Conservation (phyloP, 306 rosid genomes). For the Luffa aegyptiaca region DNA sequence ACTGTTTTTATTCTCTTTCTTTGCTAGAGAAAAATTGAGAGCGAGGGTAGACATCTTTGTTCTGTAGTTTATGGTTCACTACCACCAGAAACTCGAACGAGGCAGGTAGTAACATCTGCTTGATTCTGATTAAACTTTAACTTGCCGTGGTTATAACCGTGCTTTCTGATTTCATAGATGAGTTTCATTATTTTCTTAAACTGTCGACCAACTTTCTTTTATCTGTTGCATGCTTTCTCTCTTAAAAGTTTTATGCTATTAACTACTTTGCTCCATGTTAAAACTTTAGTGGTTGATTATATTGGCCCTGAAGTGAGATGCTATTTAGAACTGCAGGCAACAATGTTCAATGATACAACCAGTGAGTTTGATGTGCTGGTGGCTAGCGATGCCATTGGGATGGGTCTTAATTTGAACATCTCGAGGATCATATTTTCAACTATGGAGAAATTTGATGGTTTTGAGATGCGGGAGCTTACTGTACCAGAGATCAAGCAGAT, state of each 20-base stretch:
- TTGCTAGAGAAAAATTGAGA: constrained; percentile 62
- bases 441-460: constrained; percentile 74
- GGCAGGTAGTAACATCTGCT: constrained; percentile 58
- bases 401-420: constrained; percentile 97
- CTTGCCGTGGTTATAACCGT: neutral
- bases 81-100: constrained; percentile 95
- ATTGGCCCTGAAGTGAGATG: constrained; percentile 23
- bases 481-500: constrained; percentile 87
- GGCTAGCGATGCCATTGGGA: constrained; percentile 95
- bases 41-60: constrained; percentile 65
- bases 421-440: constrained; percentile 91
- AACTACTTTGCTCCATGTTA: constrained; percentile 13
- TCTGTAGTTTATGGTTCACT: constrained; percentile 95
- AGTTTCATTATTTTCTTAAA: neutral
- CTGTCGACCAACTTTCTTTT: constrained; percentile 8
- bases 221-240: neutral
- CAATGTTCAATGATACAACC: constrained; percentile 72
- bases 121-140: constrained; percentile 10
- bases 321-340: constrained; percentile 74
- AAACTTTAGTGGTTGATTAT: constrained; percentile 3
- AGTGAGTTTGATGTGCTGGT: constrained; percentile 94
- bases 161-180: constrained; percentile 6
- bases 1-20: neutral
- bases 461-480: constrained; percentile 57
- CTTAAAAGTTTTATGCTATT: neutral